phyloP scores from a whole-genome alignment of 129 eudicot genomes.

The Lactuca saligna region DNA sequence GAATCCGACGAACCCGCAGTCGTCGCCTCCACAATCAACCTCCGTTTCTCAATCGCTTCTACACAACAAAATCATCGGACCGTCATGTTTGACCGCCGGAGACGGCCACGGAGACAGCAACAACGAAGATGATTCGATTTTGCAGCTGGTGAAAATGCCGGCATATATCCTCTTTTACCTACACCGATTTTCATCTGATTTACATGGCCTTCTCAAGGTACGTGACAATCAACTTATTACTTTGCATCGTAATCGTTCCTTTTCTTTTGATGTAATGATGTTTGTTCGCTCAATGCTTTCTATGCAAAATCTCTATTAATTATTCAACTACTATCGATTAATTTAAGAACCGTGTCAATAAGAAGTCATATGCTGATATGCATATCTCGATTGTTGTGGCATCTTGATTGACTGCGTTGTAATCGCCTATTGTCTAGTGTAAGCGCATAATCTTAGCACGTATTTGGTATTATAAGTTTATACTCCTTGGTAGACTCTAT shows the following conservation, averaged over 20 bases:
- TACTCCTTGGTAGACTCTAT: too few species aligned
- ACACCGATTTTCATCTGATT: slow-evolving; percentile 21
- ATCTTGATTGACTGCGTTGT: not conserved
- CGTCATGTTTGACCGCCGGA: slow-evolving; percentile 18
- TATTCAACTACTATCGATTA: not conserved
- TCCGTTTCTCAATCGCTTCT: slow-evolving; percentile 9
- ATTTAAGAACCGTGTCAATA: slow-evolving; percentile 5
- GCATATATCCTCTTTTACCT: slow-evolving; percentile 13
- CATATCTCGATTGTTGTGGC: not conserved
- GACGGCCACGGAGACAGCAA: slow-evolving; percentile 16
- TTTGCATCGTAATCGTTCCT: not conserved
- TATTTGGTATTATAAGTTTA: not conserved
- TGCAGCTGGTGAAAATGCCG: slow-evolving; percentile 35
- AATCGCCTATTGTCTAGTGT: slow-evolving; percentile 3
- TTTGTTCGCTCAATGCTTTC: not conserved
- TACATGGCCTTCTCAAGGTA: slow-evolving; percentile 34
- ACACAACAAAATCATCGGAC: not conserved
- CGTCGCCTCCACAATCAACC: slow-evolving; percentile 28
- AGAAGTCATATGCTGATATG: not conserved
- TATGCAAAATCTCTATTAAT: not conserved
- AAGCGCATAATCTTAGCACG: not conserved
- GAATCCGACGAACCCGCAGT: slow-evolving; percentile 19
- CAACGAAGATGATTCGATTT: slow-evolving; percentile 29
- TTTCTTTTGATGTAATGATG: not conserved
- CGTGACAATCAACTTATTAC: not conserved